Percentiles rank a stretch among this genome's conserved stretches.
Evolutionary conservation across 192 early-diverging fungal genomes (phyloP).

Genomic region (Martensiomyces pterosporus): DNA sequence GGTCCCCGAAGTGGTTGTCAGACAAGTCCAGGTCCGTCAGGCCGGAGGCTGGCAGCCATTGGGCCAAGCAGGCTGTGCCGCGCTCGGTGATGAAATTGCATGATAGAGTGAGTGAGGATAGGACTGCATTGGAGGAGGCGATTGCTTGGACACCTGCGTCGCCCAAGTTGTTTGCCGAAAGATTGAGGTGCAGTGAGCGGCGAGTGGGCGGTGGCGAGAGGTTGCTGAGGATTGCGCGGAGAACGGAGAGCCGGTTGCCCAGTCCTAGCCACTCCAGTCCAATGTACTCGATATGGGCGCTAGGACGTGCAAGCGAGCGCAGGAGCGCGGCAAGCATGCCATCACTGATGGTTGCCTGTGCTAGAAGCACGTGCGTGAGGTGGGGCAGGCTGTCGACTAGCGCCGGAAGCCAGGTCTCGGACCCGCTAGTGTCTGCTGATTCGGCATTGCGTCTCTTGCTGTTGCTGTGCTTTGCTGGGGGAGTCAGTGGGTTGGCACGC

Average conservation of each 20-base stretch:
- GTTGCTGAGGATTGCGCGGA: constrained; percentile 23
- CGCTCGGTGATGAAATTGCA: constrained; percentile 50
- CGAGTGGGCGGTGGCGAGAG: constrained; percentile 2
- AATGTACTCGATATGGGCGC: constrained; percentile 30
- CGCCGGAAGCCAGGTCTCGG: constrained; percentile 20
- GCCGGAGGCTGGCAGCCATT: constrained; percentile 36
- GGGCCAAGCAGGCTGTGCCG: constrained; percentile 28
- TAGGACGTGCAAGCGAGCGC: constrained; percentile 13
- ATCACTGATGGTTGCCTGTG: constrained; percentile 30
- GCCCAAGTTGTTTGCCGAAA: constrained; percentile 43
- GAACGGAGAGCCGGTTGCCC: constrained; percentile 28
- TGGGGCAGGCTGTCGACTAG: constrained; percentile 23
- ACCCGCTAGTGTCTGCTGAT: neutral
- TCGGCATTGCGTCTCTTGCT: neutral
- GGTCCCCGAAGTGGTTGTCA: constrained; percentile 50
- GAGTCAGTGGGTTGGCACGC: constrained; percentile 38
- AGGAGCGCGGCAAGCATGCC: constrained; percentile 17
- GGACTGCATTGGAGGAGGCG: constrained; percentile 15
- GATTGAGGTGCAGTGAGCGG: constrained; percentile 28
- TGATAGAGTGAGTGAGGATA: constrained; percentile 37
- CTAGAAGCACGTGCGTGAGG: constrained; percentile 34
- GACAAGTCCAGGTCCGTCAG: constrained; percentile 30
- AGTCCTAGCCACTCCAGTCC: constrained; percentile 46
- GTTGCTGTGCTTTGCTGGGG: constrained; percentile 1
- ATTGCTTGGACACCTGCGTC: constrained; percentile 33